phyloP scores from a whole-genome alignment of 441 rosid species.

The Syzygium syzygioides region DNA sequence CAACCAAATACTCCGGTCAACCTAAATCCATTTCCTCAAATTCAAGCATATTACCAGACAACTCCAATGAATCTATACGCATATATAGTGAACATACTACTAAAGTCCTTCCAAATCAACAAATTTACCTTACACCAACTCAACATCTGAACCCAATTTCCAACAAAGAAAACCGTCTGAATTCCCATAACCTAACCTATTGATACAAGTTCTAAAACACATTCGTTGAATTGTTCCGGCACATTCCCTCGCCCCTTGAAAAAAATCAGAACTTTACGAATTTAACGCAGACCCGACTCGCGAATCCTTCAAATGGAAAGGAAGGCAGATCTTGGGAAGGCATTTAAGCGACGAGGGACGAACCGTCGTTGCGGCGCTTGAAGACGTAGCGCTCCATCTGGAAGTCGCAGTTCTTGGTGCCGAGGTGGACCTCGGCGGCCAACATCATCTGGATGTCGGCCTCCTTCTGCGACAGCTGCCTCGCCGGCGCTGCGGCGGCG shows the following conservation, averaged over 20 bases:
- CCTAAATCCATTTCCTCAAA: neutral
- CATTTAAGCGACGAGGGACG: neutral
- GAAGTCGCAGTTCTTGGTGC: constrained; percentile 83
- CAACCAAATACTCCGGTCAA: neutral
- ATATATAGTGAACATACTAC: neutral
- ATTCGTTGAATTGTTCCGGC: neutral
- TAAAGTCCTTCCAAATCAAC: neutral
- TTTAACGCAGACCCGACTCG: neutral
- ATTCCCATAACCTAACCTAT: neutral
- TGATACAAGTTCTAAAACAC: neutral
- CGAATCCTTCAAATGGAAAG: neutral
- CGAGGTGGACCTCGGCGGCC: constrained; percentile 88
- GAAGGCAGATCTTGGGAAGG: neutral
- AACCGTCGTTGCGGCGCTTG: constrained; percentile 91
- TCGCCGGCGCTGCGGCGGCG: constrained; percentile 27
- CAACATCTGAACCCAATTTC: neutral
- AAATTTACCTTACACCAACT: neutral
- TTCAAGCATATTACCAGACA: neutral
- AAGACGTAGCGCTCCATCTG: constrained; percentile 96
- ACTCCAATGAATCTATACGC: neutral
- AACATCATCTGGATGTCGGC: constrained; percentile 82
- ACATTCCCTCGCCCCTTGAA: neutral
- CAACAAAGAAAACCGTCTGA: neutral
- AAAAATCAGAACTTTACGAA: neutral
- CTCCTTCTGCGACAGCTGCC: constrained; percentile 59